Evolutionary conservation across 192 early-diverging fungal genomes (phyloP).

Genomic region (Rhizophagus prolifer): DNA sequence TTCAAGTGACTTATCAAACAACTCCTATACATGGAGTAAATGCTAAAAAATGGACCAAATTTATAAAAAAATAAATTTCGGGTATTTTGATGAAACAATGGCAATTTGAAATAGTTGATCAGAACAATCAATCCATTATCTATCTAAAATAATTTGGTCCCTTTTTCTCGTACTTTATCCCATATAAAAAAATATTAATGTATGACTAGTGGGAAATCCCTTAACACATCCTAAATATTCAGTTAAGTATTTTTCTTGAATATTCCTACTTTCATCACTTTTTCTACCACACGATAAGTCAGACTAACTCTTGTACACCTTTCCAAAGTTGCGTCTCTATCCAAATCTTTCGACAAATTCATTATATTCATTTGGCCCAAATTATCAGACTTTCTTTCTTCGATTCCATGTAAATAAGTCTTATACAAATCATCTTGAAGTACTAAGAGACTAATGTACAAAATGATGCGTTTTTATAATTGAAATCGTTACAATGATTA

Average conservation of each 20-base stretch:
- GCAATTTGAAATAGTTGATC: too few relatives aligned
- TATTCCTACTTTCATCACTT: neutral
- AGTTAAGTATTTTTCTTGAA: neutral
- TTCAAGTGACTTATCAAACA: too few relatives aligned
- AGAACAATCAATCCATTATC: too few relatives aligned
- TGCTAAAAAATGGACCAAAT: too few relatives aligned
- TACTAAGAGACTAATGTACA: slow-evolving; percentile 32
- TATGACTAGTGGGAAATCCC: too few relatives aligned
- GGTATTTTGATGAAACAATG: too few relatives aligned
- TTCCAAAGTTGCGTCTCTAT: neutral
- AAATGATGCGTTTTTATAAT: neutral
- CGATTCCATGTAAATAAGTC: slow-evolving; percentile 48
- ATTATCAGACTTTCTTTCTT: slow-evolving; percentile 36
- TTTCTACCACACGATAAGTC: slow-evolving; percentile 21
- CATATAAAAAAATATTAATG: too few relatives aligned
- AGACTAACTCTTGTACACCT: slow-evolving; percentile 15
- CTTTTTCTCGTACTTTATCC: too few relatives aligned
- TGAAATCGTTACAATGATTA: neutral
- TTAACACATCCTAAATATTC: too few relatives aligned
- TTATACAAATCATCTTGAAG: slow-evolving; percentile 44
- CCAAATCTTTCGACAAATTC: slow-evolving; percentile 31
- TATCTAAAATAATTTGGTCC: too few relatives aligned
- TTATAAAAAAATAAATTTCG: too few relatives aligned
- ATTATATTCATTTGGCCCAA: slow-evolving; percentile 34
- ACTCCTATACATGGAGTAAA: too few relatives aligned